A percentile compares a stretch with the other conserved stretches of the same genome.
phyloP scores from a whole-genome alignment of 2,329 filamentous ascomycete genomes.

The Calonectria henricotiae region DNA sequence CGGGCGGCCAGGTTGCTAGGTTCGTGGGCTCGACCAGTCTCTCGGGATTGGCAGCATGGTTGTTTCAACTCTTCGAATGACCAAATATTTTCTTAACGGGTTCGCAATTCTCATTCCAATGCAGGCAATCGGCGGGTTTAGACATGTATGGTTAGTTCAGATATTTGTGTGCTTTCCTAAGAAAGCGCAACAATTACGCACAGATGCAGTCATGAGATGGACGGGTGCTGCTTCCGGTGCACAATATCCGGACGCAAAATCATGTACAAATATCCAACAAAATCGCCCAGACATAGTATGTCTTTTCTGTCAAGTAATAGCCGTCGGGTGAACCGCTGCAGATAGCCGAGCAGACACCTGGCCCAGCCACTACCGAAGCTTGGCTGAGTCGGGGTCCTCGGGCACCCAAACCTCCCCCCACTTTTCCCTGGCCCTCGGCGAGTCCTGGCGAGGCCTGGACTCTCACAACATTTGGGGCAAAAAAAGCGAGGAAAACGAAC shows the following conservation, averaged over 20 bases:
- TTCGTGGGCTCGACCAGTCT: background rate
- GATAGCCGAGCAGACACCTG: slow-evolving; percentile 17
- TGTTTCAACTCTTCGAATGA: background rate
- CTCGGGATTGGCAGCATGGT: background rate
- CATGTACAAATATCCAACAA: background rate
- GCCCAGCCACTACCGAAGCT: slow-evolving; percentile 20
- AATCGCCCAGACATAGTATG: background rate
- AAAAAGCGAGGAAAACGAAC: slow-evolving; percentile 18
- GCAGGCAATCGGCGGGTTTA: background rate
- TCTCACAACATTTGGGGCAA: slow-evolving; percentile 26
- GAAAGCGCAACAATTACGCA: background rate
- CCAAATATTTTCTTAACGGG: background rate
- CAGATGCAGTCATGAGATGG: background rate
- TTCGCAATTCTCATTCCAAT: background rate
- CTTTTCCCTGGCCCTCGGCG: slow-evolving; percentile 26
- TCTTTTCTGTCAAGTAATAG: slow-evolving; percentile 16
- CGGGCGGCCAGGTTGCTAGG: background rate
- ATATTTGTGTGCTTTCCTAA: slow-evolving; percentile 10
- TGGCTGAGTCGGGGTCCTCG: slow-evolving; percentile 25
- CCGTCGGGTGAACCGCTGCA: background rate
- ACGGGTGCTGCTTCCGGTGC: background rate
- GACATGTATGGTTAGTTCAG: slow-evolving; percentile 7
- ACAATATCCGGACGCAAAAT: background rate
- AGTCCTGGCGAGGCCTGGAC: slow-evolving; percentile 31
- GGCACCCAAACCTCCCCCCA: slow-evolving; percentile 17